These are phyloP conservation scores for Lachancea dasiensis DNA, from an alignment of 805 yeast genomes.

Conservation along the genomic window DNA sequence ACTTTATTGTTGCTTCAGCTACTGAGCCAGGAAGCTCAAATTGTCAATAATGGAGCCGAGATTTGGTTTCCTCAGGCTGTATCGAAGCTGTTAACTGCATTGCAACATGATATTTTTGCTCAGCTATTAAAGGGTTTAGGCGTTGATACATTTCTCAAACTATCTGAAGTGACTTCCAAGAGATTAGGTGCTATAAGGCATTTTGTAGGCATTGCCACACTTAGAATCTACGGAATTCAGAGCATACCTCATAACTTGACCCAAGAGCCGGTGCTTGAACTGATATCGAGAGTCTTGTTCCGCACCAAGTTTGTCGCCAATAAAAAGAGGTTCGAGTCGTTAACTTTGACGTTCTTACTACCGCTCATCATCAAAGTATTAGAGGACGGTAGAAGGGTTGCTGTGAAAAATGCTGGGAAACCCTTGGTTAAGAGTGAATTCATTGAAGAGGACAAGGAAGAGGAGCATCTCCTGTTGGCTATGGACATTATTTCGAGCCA, in stretches of 20 bases:
- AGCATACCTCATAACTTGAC: slow-evolving; percentile 41
- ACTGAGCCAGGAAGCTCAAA: slow-evolving; percentile 44
- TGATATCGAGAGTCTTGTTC: slow-evolving; percentile 64
- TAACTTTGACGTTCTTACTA: slow-evolving; percentile 63
- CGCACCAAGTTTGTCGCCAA: slow-evolving; percentile 68
- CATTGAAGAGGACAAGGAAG: slow-evolving; percentile 79
- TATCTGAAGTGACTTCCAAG: slow-evolving; percentile 47
- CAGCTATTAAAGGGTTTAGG: slow-evolving; percentile 41
- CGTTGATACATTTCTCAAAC: slow-evolving; percentile 44
- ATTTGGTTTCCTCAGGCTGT: slow-evolving; percentile 72
- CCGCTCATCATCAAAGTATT: slow-evolving; percentile 70
- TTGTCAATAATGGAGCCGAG: slow-evolving; percentile 57
- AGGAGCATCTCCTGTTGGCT: slow-evolving; percentile 74
- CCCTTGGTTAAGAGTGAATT: slow-evolving; percentile 56
- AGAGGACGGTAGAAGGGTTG: slow-evolving; percentile 54
- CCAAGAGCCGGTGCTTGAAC: slow-evolving; percentile 47
- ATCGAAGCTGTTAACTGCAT: slow-evolving; percentile 40
- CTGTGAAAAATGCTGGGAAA: slow-evolving; percentile 48
- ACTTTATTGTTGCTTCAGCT: slow-evolving; percentile 48
- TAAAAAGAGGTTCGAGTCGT: slow-evolving; percentile 61
- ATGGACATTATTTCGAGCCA: slow-evolving; percentile 68
- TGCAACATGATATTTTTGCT: slow-evolving; percentile 32
- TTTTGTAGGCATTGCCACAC: slow-evolving; percentile 62
- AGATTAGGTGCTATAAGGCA: slow-evolving; percentile 46
- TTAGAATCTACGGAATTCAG: slow-evolving; percentile 48